A percentile compares a stretch with the other conserved stretches of the same genome.
phyloP scores from a whole-genome alignment of 257 asterid genomes.

The Mitragyna speciosa region DNA sequence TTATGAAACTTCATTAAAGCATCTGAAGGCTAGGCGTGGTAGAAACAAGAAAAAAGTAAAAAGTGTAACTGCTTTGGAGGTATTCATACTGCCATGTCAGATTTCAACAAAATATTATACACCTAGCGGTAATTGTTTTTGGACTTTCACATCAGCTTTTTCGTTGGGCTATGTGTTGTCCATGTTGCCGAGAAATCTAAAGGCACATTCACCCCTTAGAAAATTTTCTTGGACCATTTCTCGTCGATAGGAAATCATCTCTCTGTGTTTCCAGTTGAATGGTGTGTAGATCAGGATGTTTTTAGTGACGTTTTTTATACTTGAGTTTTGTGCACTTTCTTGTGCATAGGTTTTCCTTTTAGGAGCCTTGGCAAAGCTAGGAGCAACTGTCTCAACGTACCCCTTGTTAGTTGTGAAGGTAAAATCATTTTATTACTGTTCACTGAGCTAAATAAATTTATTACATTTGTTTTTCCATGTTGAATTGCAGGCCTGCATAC shows the following conservation, averaged over 20 bases:
- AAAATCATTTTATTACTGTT: conserved; percentile 13
- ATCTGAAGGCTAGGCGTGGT: conserved; percentile 63
- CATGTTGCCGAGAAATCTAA: not conserved
- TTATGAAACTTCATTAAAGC: conserved; percentile 73
- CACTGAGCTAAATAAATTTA: not conserved
- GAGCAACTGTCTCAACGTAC: conserved; percentile 86
- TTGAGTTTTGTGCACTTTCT: conserved; percentile 1
- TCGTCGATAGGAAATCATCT: too few relatives aligned
- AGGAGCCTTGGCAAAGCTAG: conserved; percentile 92
- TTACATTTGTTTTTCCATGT: not conserved
- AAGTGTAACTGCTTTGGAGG: conserved; percentile 69
- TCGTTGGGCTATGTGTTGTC: not conserved
- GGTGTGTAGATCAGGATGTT: not conserved
- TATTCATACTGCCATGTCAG: conserved; percentile 28
- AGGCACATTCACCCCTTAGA: not conserved
- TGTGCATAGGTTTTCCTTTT: conserved; percentile 56
- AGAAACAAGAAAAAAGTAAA: conserved; percentile 41
- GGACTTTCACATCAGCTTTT: not conserved
- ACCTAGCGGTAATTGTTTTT: not conserved
- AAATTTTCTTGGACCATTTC: not conserved
- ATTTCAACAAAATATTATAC: too few relatives aligned
- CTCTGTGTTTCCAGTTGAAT: not conserved
- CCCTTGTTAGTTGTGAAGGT: conserved; percentile 94
- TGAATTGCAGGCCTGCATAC: not conserved
- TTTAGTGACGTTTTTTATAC: not conserved